These are phyloP conservation scores for Psidium guajava DNA, from an alignment of 345 rosid genomes.

Conservation along the genomic window DNA sequence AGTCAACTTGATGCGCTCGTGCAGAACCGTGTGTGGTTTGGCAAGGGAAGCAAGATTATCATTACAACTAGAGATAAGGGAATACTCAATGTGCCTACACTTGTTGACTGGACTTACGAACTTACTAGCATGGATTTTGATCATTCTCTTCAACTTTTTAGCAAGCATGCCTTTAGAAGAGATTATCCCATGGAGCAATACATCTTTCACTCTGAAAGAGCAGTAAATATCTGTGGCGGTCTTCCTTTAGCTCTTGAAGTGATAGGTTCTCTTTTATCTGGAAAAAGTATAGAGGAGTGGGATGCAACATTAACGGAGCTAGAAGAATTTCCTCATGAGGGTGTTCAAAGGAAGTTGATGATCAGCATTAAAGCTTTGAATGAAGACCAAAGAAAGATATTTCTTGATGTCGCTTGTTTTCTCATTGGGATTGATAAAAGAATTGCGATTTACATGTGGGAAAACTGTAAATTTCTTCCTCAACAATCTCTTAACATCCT, in stretches of 20 bases:
- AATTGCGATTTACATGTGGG: not conserved
- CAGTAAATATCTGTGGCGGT: not conserved
- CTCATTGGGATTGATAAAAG: not conserved
- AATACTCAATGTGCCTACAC: not conserved
- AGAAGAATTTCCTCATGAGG: not conserved
- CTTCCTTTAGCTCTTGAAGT: not conserved
- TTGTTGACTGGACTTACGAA: not conserved
- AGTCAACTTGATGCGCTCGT: not conserved
- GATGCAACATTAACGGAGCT: not conserved
- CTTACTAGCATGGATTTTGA: not conserved
- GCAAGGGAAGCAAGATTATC: not conserved
- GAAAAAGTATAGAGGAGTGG: not conserved
- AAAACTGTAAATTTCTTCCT: not conserved
- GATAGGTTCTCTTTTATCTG: not conserved
- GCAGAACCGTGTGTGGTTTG: not conserved
- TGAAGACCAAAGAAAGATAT: not conserved
- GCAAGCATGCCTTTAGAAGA: not conserved
- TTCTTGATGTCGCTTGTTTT: not conserved
- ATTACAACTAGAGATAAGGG: not conserved
- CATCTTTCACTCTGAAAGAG: not conserved
- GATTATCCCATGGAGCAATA: not conserved
- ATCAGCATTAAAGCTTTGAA: not conserved
- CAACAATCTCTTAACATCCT: not conserved
- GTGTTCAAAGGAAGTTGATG: not conserved
- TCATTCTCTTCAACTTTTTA: not conserved